Conservation (phyloP, 164 flowering plant genomes). For the Platanus orientalis region DNA sequence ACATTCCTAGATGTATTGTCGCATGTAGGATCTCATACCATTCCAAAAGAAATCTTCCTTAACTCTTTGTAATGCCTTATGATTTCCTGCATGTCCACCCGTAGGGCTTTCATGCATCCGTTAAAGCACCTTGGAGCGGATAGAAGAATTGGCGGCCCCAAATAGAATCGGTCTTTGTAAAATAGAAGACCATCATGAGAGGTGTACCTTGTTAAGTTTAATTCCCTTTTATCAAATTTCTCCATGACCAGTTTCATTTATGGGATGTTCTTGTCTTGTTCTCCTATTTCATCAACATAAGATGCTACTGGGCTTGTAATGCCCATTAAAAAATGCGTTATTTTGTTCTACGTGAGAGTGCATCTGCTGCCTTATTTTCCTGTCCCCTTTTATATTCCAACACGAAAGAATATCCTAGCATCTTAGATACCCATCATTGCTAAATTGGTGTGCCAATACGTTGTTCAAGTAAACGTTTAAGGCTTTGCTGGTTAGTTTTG, state of each 20-base stretch:
- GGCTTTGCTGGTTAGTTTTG: not conserved
- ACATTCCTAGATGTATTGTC: not conserved
- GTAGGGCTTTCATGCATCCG: not conserved
- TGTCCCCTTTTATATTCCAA: constrained; percentile 7
- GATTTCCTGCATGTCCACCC: not conserved
- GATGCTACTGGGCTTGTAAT: not conserved
- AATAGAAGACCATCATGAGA: not conserved
- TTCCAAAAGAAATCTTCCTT: not conserved
- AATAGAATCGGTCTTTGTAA: not conserved
- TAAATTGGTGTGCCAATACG: not conserved
- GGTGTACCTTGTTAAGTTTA: not conserved
- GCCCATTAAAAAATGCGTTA: not conserved
- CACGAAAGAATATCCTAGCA: not conserved
- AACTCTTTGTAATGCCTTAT: not conserved
- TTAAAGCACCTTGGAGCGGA: not conserved
- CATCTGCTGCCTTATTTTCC: constrained; percentile 12
- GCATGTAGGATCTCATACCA: not conserved
- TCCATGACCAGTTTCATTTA: not conserved
- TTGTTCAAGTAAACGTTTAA: not conserved
- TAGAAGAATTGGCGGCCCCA: not conserved
- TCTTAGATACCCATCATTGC: not conserved
- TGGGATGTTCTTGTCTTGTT: too few relatives aligned
- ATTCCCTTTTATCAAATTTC: too few relatives aligned
- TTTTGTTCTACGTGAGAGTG: constrained; percentile 13
- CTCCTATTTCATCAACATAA: not conserved